Conservation (phyloP, 2,329 filamentous ascomycete genomes). For the Fusarium annulatum region DNA sequence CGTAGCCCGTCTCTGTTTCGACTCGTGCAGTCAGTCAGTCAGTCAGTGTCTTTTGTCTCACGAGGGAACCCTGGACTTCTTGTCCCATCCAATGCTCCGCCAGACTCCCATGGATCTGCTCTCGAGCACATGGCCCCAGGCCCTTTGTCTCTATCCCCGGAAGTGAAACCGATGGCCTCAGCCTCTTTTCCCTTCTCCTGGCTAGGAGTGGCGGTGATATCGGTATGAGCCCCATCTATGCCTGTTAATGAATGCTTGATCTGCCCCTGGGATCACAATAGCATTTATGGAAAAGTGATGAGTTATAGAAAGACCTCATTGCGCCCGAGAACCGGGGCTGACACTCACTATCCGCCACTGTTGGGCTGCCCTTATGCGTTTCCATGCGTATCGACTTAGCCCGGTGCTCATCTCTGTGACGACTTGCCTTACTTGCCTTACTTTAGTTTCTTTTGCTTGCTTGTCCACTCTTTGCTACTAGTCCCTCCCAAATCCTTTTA, state of each 20-base stretch:
- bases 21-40: background rate
- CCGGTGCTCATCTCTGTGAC: conserved; percentile 26
- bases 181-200: conserved; percentile 9
- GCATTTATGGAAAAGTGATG: conserved; percentile 1
- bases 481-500: conserved; percentile 19
- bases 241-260: conserved; percentile 22
- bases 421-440: background rate
- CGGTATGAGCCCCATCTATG: conserved; percentile 20
- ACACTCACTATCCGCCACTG: conserved; percentile 24
- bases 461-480: conserved; percentile 4
- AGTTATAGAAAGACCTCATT: conserved; percentile 38
- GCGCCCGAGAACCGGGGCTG: conserved; percentile 28
- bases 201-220: conserved; percentile 22
- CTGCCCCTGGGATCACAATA: conserved; percentile 27
- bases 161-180: conserved; percentile 13
- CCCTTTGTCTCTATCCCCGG: conserved; percentile 1
- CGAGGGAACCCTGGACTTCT: conserved; percentile 9
- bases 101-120: conserved; percentile 12
- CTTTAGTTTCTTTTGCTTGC: conserved; percentile 19
- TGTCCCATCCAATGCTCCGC: conserved; percentile 20
- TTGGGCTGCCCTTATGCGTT: conserved; percentile 32
- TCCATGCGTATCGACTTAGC: conserved; percentile 29
- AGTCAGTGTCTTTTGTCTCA: background rate
- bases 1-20: conserved; percentile 10
- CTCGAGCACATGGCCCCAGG: conserved; percentile 3